Evolutionary conservation across 306 rosid species (phyloP), one percentile per base, ranked within the genome.

Genomic region (Pueraria montana): DNA sequence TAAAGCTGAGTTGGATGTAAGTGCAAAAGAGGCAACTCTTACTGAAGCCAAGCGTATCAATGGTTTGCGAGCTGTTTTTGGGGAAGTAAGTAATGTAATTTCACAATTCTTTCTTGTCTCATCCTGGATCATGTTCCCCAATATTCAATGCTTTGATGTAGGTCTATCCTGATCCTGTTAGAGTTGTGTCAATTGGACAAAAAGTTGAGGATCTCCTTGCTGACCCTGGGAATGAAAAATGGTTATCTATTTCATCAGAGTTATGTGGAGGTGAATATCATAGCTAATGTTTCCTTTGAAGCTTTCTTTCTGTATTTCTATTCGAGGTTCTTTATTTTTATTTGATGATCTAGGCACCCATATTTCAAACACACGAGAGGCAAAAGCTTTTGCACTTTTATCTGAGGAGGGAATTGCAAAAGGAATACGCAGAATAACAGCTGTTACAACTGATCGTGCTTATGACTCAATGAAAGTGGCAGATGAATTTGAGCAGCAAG

Each of bases 331-430:
- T 83, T 87, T 74, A 67, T 52, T 66, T 49, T 80, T 58, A 77
- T 80, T 78, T 40, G 65, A 80, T 68, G 68, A 58, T 83, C 36
- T 79, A 96, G 99, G 99, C 78, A 96, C 98, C 42, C 99, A 96
- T 86, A 82, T 96, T 88, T 87, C 91, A 62, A 96, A 96, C 84
- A 96, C 99, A 42, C 86, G 96, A 55, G 98, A 96, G 83, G 99
- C 99, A 2, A 90, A 91, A 85, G 95, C 92, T 50, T 96, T 96
- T 90, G 99, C 96, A 13, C 95, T 96, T 85, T 67, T 96, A 86
- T 92, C 99, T 26, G 98, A 94, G 89, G 99, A 96, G 88, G 98
- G 99, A 74, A 92, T 94, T 88, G 99, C 99, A 1, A 96, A 96
- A 80, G 99, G 99, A 45, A 79, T 92, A 7, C 94, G 99, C 69